These are phyloP conservation scores for Cadophora luteo-olivacea DNA, from an alignment of 2,329 filamentous ascomycete genomes.

Conservation along the genomic window DNA sequence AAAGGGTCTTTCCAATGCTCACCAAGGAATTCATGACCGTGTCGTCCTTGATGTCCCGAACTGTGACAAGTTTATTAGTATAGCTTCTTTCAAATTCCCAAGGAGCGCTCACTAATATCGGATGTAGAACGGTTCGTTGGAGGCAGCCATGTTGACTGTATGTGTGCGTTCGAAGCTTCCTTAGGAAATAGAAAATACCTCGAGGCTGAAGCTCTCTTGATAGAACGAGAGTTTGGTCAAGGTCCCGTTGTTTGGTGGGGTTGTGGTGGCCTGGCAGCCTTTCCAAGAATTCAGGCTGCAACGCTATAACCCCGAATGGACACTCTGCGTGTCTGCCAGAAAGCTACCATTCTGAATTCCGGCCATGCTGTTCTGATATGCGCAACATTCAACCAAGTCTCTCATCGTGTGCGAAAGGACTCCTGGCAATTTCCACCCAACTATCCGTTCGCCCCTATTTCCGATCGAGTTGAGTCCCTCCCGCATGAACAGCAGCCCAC, in stretches of 20 bases:
- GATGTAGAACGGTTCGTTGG: constrained; percentile 84
- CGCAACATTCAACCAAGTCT: constrained; percentile 34
- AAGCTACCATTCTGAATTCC: constrained; percentile 31
- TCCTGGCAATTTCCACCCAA: constrained; percentile 24
- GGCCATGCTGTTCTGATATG: constrained; percentile 38
- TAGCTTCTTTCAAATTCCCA: not conserved
- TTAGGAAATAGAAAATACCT: constrained; percentile 12
- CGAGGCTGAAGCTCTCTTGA: constrained; percentile 36
- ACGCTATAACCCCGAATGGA: constrained; percentile 33
- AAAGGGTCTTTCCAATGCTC: constrained; percentile 36
- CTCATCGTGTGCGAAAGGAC: constrained; percentile 32
- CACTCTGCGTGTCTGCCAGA: constrained; percentile 27
- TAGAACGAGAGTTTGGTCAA: constrained; percentile 3
- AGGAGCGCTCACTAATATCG: constrained; percentile 84
- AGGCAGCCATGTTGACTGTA: constrained; percentile 44
- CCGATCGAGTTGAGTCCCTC: constrained; percentile 20
- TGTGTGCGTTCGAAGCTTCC: constrained; percentile 6
- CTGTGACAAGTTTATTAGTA: constrained; percentile 54
- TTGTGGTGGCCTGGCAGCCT: constrained; percentile 24
- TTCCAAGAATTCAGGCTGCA: constrained; percentile 24
- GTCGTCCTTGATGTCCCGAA: constrained; percentile 95
- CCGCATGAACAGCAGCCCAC: constrained; percentile 7
- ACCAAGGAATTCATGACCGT: constrained; percentile 98
- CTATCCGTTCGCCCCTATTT: constrained; percentile 26
- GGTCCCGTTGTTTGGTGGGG: not conserved